Evolutionary conservation across 2,329 filamentous ascomycete species (phyloP).

Genomic region (Arthrocladium fulminans): DNA sequence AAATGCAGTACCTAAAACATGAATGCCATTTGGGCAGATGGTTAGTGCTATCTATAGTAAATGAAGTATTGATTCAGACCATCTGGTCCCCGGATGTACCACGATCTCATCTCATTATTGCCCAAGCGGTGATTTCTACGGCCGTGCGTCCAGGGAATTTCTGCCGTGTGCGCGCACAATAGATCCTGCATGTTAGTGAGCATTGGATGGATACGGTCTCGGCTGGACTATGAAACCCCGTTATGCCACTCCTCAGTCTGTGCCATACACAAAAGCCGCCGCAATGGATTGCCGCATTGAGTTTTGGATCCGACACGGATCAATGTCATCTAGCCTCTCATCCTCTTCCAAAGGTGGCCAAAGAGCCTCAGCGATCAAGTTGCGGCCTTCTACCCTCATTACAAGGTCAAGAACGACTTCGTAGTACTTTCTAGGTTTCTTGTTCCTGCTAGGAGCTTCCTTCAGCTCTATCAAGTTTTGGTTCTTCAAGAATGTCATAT

Average conservation of each 20-base stretch:
- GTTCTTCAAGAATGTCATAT: constrained; percentile 24
- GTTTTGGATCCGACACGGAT: not conserved
- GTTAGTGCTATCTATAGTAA: too few species aligned
- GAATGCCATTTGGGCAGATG: too few species aligned
- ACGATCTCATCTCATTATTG: too few species aligned
- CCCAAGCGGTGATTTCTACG: too few species aligned
- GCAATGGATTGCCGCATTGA: not conserved
- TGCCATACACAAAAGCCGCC: not conserved
- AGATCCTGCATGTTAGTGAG: too few species aligned
- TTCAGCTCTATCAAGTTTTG: constrained; percentile 17
- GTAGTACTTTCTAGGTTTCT: constrained; percentile 14
- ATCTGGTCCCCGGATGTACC: too few species aligned
- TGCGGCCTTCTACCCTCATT: constrained; percentile 22
- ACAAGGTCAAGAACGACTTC: constrained; percentile 21
- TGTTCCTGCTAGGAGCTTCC: constrained; percentile 8
- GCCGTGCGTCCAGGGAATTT: too few species aligned
- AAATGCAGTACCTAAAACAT: too few species aligned
- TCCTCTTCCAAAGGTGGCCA: not conserved
- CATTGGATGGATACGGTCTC: not conserved
- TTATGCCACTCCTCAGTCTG: not conserved
- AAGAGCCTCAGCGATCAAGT: constrained; percentile 21
- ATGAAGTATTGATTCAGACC: too few species aligned
- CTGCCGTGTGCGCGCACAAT: too few species aligned
- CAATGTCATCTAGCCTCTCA: not conserved
- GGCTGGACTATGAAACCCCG: not conserved